phyloP scores from a whole-genome alignment of 2,329 filamentous ascomycete genomes.

The Ascochyta lentis region DNA sequence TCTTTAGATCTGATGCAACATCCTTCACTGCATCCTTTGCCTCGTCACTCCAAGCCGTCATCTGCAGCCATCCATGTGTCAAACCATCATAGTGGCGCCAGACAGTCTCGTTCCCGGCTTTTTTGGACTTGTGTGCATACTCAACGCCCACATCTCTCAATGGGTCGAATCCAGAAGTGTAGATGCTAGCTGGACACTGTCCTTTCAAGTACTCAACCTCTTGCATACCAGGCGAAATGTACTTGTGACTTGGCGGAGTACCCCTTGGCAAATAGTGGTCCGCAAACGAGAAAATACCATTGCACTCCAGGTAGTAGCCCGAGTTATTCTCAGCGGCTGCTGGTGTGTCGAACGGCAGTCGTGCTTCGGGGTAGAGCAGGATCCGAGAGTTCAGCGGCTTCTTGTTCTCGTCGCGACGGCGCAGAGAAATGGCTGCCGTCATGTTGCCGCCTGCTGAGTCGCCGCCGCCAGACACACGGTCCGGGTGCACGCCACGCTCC shows the following conservation, averaged over 20 bases:
- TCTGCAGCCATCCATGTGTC: constrained; percentile 13
- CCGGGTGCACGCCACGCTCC: constrained; percentile 32
- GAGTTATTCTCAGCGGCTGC: not conserved
- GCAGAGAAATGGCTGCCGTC: constrained; percentile 42
- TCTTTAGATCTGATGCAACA: constrained; percentile 1
- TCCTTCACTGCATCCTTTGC: constrained; percentile 6
- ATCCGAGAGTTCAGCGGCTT: constrained; percentile 39
- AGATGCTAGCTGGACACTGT: not conserved
- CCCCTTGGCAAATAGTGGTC: not conserved
- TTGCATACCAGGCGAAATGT: constrained; percentile 2
- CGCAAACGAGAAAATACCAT: constrained; percentile 1
- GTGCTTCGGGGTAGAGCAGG: constrained; percentile 46
- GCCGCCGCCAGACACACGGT: constrained; percentile 40
- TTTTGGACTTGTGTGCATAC: constrained; percentile 5
- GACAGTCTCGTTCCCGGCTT: constrained; percentile 4
- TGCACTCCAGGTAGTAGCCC: constrained; percentile 1
- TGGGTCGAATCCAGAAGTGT: constrained; percentile 6
- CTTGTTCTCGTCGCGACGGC: constrained; percentile 33
- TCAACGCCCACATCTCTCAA: constrained; percentile 1
- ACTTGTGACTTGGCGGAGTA: not conserved
- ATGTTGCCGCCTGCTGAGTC: constrained; percentile 49
- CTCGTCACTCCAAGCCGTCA: constrained; percentile 10
- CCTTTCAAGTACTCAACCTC: not conserved
- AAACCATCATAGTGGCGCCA: constrained; percentile 9
- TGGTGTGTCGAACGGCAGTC: constrained; percentile 19